phyloP scores from a whole-genome alignment of 1,139 yeast species.

The Hemisphaericaspora lyxosophila region DNA sequence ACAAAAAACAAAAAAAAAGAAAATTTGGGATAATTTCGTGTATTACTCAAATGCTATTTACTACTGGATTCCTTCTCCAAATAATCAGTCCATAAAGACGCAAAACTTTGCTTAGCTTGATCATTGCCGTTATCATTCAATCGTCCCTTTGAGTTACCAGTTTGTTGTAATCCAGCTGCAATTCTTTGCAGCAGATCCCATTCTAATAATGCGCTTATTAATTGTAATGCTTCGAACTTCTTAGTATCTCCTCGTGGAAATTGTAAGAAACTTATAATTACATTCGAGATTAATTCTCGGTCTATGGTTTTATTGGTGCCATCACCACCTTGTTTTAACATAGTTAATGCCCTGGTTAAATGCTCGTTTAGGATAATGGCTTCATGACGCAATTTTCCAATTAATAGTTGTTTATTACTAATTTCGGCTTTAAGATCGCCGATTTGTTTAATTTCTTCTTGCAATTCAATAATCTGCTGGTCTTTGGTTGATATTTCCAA shows the following conservation, averaged over 20 bases:
- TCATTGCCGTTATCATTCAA: constrained; percentile 16
- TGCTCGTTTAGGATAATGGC: constrained; percentile 95
- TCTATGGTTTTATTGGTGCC: constrained; percentile 75
- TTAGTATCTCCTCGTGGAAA: constrained; percentile 93
- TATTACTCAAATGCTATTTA: constrained; percentile 12
- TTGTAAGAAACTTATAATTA: constrained; percentile 79
- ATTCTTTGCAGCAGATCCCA: constrained; percentile 86
- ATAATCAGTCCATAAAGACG: constrained; percentile 86
- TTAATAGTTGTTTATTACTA: constrained; percentile 72
- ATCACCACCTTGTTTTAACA: constrained; percentile 63
- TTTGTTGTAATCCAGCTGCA: constrained; percentile 75
- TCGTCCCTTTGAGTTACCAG: constrained; percentile 21
- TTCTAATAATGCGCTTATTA: constrained; percentile 75
- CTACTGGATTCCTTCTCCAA: constrained; percentile 69
- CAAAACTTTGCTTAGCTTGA: constrained; percentile 64
- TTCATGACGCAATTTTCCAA: constrained; percentile 92
- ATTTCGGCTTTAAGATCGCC: constrained; percentile 32
- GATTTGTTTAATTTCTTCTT: constrained; percentile 12
- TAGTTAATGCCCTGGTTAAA: constrained; percentile 80
- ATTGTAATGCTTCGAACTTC: constrained; percentile 85
- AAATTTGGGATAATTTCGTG: neutral
- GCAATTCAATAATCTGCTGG: constrained; percentile 6
- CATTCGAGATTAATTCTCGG: constrained; percentile 81
- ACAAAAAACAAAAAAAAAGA: too few relatives aligned
- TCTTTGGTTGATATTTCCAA: constrained; percentile 10